phyloP scores from a whole-genome alignment of 2,329 filamentous ascomycete species.

The Pestalotiopsis sp. region DNA sequence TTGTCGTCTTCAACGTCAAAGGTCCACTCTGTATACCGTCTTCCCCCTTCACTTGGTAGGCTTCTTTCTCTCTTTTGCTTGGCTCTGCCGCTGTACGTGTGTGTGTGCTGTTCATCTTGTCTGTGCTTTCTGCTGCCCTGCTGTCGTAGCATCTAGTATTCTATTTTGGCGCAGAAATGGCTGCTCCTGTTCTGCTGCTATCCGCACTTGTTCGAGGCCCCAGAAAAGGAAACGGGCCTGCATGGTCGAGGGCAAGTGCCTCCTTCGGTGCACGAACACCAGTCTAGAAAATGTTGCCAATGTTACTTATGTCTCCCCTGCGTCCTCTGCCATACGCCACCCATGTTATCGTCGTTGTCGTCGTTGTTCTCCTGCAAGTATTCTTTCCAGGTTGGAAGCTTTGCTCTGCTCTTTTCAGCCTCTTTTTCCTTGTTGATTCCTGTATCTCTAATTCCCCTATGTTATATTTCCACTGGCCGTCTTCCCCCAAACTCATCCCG shows the following conservation, averaged over 20 bases:
- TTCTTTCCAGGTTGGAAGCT: neutral
- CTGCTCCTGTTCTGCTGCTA: neutral
- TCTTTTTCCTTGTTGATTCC: neutral
- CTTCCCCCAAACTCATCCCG: neutral
- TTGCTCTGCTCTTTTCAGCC: neutral
- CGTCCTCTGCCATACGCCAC: neutral
- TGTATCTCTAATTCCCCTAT: neutral
- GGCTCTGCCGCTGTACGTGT: too few species aligned
- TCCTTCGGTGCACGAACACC: neutral
- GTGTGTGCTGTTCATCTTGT: neutral
- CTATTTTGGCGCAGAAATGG: neutral
- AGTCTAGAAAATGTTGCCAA: neutral
- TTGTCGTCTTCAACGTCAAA: constrained; percentile 10
- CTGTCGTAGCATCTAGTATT: neutral
- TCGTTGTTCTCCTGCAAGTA: neutral
- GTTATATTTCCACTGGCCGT: neutral
- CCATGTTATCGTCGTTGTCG: neutral
- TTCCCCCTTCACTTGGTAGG: constrained; percentile 3
- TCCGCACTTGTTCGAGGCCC: neutral
- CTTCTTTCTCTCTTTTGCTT: constrained; percentile 3
- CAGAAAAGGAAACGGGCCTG: neutral
- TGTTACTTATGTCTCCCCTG: neutral
- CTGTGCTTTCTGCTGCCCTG: neutral
- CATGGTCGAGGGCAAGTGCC: neutral
- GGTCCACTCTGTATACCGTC: constrained; percentile 9